Percentiles rank a stretch among this genome's conserved stretches.
These are phyloP conservation scores for Astrephomene gubernaculifera DNA, from an alignment of 139 green algal species.

Conservation along the genomic window DNA sequence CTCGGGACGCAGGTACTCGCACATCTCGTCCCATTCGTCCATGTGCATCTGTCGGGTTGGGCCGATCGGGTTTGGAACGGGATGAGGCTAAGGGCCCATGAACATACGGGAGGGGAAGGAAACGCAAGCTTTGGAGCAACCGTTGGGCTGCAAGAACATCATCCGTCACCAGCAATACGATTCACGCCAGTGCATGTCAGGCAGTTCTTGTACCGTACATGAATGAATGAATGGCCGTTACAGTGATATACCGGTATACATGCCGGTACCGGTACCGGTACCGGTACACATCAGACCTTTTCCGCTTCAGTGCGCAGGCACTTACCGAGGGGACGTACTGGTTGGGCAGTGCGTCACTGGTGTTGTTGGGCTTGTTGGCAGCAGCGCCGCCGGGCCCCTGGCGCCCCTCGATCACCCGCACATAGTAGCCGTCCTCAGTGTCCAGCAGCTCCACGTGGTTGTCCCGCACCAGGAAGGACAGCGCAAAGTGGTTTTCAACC, in stretches of 20 bases:
- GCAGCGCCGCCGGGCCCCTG: too few relatives aligned
- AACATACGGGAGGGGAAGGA: neutral
- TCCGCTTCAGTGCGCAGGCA: neutral
- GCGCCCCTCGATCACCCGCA: neutral
- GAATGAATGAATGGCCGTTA: neutral
- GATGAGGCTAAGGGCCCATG: neutral
- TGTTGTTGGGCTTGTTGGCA: neutral
- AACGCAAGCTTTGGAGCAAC: neutral
- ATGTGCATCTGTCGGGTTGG: conserved; percentile 23
- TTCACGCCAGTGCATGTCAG: too few relatives aligned
- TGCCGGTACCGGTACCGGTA: too few relatives aligned
- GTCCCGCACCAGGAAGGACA: conserved; percentile 86
- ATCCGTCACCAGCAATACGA: too few relatives aligned
- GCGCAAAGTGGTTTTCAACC: conserved; percentile 89
- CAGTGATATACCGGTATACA: neutral
- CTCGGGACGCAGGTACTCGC: conserved; percentile 6
- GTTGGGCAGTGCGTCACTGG: neutral
- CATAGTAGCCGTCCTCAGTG: neutral
- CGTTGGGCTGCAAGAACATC: too few relatives aligned
- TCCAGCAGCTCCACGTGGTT: conserved; percentile 12
- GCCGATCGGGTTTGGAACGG: neutral
- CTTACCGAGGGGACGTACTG: neutral
- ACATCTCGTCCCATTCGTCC: conserved; percentile 71
- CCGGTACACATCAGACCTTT: neutral
- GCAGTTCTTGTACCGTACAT: neutral